phyloP scores from a whole-genome alignment of 192 early-diverging fungal genomes.

The Coemansia sp. region DNA sequence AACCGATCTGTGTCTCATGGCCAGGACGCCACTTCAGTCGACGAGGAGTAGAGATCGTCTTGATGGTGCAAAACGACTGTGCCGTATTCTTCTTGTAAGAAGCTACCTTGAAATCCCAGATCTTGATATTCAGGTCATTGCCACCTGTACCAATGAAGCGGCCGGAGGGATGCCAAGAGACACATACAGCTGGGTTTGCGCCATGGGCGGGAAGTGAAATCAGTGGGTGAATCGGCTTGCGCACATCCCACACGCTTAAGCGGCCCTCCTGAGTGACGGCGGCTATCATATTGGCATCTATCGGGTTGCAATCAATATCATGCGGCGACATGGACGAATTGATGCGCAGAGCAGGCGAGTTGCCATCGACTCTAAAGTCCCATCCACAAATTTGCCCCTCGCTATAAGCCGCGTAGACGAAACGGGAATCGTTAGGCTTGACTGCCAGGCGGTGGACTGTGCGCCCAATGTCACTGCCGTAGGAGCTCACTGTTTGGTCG shows the following conservation, averaged over 20 bases:
- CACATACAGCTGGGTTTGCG: constrained; percentile 26
- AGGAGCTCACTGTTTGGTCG: constrained; percentile 35
- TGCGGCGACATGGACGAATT: constrained; percentile 16
- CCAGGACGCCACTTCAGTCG: constrained; percentile 57
- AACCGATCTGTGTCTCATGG: constrained; percentile 54
- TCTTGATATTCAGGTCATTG: constrained; percentile 47
- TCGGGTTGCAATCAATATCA: constrained; percentile 54
- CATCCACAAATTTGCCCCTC: constrained; percentile 36
- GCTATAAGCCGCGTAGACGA: constrained; percentile 44
- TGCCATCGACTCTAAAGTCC: constrained; percentile 35
- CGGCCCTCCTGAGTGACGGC: constrained; percentile 45
- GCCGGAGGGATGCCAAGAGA: constrained; percentile 57
- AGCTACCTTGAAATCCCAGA: constrained; percentile 52
- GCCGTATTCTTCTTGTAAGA: constrained; percentile 31
- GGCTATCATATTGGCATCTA: constrained; percentile 34
- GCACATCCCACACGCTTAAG: constrained; percentile 38
- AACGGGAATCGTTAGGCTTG: constrained; percentile 44
- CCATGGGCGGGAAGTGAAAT: constrained; percentile 31
- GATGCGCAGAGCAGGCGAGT: constrained; percentile 22
- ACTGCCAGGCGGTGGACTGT: constrained; percentile 42
- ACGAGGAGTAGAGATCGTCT: constrained; percentile 33
- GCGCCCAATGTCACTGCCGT: constrained; percentile 21
- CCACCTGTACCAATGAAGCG: constrained; percentile 54
- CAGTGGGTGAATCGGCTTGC: constrained; percentile 16
- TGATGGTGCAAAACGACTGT: constrained; percentile 40